Percentiles rank a stretch among this genome's conserved stretches.
These are phyloP conservation scores for Aspergillus arachidicola DNA, from an alignment of 2,329 filamentous ascomycete genomes.

Conservation along the genomic window DNA sequence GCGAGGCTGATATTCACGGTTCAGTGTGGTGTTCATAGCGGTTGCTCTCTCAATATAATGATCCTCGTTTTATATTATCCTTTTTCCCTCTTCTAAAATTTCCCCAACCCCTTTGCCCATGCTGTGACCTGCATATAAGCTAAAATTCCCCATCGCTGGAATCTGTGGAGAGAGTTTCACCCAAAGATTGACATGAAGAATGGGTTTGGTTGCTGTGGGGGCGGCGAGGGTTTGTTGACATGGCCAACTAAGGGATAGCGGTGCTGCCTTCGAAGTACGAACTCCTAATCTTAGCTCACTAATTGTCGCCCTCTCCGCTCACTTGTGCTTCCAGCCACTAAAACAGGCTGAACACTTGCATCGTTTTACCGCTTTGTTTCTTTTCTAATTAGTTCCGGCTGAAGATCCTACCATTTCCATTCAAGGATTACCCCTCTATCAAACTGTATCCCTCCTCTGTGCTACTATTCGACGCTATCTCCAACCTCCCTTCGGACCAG, in stretches of 20 bases:
- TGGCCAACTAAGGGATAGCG: slow-evolving; percentile 3
- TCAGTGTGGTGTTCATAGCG: background rate
- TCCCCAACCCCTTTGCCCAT: background rate
- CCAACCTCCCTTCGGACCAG: slow-evolving; percentile 14
- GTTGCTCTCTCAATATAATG: background rate
- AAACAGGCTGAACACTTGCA: background rate
- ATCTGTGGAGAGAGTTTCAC: slow-evolving; percentile 2
- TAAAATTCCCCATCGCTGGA: background rate
- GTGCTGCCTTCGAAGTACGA: slow-evolving; percentile 2
- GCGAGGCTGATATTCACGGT: background rate
- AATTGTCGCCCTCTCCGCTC: slow-evolving; percentile 4
- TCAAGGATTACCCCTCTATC: slow-evolving; percentile 14
- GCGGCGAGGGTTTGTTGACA: slow-evolving; percentile 25
- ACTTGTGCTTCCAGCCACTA: slow-evolving; percentile 1
- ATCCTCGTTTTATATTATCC: background rate
- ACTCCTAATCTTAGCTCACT: slow-evolving; percentile 4
- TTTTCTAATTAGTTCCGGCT: slow-evolving; percentile 11
- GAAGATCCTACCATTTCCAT: slow-evolving; percentile 26
- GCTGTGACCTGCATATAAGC: background rate
- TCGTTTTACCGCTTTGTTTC: slow-evolving; percentile 6
- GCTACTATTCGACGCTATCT: background rate
- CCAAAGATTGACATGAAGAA: background rate
- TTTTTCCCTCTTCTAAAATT: background rate
- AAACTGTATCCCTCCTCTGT: slow-evolving; percentile 7
- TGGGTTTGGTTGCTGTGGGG: slow-evolving; percentile 27